Evolutionary conservation across 129 eudicot species (phyloP).

Genomic region (Lactuca sativa): DNA sequence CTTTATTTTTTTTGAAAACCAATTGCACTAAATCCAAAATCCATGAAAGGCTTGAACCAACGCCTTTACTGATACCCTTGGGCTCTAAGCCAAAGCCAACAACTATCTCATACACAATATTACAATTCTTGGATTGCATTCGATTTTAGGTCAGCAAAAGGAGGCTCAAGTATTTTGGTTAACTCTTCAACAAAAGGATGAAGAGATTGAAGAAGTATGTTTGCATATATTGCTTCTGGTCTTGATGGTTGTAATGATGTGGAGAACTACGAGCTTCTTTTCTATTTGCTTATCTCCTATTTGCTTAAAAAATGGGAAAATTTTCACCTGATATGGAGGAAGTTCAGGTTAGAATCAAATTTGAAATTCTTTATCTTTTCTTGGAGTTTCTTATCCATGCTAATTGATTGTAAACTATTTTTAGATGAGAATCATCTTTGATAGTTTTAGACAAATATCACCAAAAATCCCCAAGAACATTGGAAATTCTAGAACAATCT

Average conservation of each 20-base stretch:
- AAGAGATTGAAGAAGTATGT: slow-evolving; percentile 51
- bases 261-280: slow-evolving; percentile 17
- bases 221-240: slow-evolving; percentile 47
- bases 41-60: too few species aligned
- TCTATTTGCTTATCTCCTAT: slow-evolving; percentile 50
- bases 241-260: slow-evolving; percentile 25
- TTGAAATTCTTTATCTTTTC: background rate
- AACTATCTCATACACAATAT: slow-evolving; percentile 37
- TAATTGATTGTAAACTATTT: background rate
- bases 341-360: slow-evolving; percentile 47
- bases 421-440: slow-evolving; percentile 75
- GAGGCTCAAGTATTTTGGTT: slow-evolving; percentile 53
- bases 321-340: slow-evolving; percentile 59
- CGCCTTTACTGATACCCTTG: too few species aligned
- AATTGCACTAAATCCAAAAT: too few species aligned
- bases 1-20: too few species aligned
- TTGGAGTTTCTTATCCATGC: slow-evolving; percentile 8
- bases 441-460: slow-evolving; percentile 43
- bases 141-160: slow-evolving; percentile 33
- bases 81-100: too few species aligned
- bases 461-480: slow-evolving; percentile 39
- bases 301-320: slow-evolving; percentile 76
- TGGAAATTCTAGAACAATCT: slow-evolving; percentile 7
- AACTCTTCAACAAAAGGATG: slow-evolving; percentile 46
- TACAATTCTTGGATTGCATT: slow-evolving; percentile 48